Base-by-base conservation (phyloP, 805 yeast species). In the Candida ficus region DNA sequence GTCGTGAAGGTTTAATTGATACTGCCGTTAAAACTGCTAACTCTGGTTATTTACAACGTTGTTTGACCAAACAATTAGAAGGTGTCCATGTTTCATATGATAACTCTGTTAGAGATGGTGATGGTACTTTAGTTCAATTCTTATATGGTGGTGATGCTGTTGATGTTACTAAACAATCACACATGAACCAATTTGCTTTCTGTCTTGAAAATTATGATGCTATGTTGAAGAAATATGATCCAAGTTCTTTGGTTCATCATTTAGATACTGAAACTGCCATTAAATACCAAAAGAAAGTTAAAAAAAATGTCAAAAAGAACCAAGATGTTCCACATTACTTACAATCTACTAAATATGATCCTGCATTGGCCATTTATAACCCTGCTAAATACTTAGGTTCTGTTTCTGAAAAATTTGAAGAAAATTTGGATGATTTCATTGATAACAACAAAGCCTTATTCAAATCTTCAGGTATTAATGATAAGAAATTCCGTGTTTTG, bases 1-100 rank as follows among this genome's bases (percentile, higher is more conserved):
- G 99, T 68, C 84, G 99, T 73, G 99, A 93, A 73, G 99, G 99
- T 70, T 78, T 93, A 59, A 93, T 93, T 69, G 99, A 93, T 75
- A 93, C 99, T 45, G 99, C 99, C 37, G 99, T 93, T 49, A 93
- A 93, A 68, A 93, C 99, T 9, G 87, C 97, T 17, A 82, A 96
- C 68, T 90, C 98, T 45, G 99, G 99, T 60, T 93, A 93, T 67
- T 75, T 93, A 64, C 99, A 93, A 70, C 82, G 99, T 70, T 95
- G 99, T 77, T 76, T 93, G 67, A 93, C 96, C 44, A 93, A 93
- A 66, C 99, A 93, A 68, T 73, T 93, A 49, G 99, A 93, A 66
- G 99, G 99, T 71, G 95, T 93, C 22, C 95, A 86, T 54, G 83
- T 88, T 29, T 77, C 88, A 32, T 93, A 93, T 61, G 99, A 93